Conservation (phyloP, 495 filamentous ascomycete genomes). For the Penicillium mononematosum region DNA sequence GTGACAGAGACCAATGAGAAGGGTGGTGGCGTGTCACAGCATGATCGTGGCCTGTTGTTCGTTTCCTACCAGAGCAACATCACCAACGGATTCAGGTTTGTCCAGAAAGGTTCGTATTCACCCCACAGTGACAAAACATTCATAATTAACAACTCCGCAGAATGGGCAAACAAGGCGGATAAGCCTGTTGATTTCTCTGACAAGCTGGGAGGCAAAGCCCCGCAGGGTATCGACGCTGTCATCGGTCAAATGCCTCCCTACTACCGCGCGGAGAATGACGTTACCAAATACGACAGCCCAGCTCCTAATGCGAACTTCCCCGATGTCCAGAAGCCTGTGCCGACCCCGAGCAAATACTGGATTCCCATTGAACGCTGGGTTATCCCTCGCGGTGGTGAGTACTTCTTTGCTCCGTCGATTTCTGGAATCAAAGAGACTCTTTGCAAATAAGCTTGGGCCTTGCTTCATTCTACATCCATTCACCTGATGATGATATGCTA, state of each 20-base stretch:
- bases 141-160: neutral
- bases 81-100: neutral
- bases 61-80: conserved; percentile 7
- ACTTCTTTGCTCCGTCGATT: conserved; percentile 8
- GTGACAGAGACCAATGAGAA: neutral
- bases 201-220: neutral
- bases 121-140: neutral
- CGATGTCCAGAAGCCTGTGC: conserved; percentile 6
- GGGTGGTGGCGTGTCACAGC: neutral
- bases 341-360: neutral
- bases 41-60: conserved; percentile 4
- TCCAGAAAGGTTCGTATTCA: neutral
- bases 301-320: neutral
- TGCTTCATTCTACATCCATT: no score
- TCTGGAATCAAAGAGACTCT: neutral
- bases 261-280: neutral
- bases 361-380: conserved; percentile 8
- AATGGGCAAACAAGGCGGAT: conserved; percentile 2
- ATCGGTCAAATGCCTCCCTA: conserved; percentile 6
- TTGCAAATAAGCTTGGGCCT: neutral
- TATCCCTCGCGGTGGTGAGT: conserved; percentile 5
- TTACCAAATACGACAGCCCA: neutral
- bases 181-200: conserved; percentile 3
- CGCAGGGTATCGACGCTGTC: conserved; percentile 6
- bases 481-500: neutral